Evolutionary conservation across 192 early-diverging fungal genomes (phyloP).

Genomic region (Coemansia sp.): DNA sequence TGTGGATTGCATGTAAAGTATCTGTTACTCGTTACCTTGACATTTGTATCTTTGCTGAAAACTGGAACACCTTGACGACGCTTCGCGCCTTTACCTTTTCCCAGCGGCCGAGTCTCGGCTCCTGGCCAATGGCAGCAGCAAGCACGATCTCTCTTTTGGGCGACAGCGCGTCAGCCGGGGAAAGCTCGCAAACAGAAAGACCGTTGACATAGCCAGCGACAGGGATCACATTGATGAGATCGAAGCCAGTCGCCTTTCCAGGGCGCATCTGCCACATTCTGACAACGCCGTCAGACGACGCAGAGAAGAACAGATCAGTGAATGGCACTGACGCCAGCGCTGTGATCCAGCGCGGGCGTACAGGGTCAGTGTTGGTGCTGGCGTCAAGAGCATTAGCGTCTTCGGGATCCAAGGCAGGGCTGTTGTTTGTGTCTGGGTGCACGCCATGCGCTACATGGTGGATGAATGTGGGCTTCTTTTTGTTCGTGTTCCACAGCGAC

Average conservation of each 20-base stretch:
- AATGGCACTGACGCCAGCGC: slow-evolving; percentile 77
- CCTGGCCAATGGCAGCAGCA: slow-evolving; percentile 79
- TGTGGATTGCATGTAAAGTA: background rate
- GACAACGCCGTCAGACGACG: slow-evolving; percentile 83
- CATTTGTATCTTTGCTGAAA: slow-evolving; percentile 28
- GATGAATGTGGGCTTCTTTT: slow-evolving; percentile 91
- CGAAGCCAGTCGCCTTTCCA: slow-evolving; percentile 61
- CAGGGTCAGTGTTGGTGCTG: background rate
- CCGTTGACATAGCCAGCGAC: slow-evolving; percentile 64
- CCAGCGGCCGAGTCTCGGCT: slow-evolving; percentile 91
- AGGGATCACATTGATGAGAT: slow-evolving; percentile 56
- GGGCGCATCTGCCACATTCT: slow-evolving; percentile 82
- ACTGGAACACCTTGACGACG: slow-evolving; percentile 65
- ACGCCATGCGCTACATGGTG: slow-evolving; percentile 73
- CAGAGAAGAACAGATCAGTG: slow-evolving; percentile 89
- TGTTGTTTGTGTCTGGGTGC: slow-evolving; percentile 22
- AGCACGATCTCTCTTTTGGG: slow-evolving; percentile 48
- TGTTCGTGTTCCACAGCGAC: slow-evolving; percentile 87
- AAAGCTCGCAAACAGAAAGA: slow-evolving; percentile 34
- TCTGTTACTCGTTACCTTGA: background rate
- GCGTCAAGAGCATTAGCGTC: background rate
- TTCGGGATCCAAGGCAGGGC: background rate
- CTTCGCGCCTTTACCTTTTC: slow-evolving; percentile 78
- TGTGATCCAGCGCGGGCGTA: slow-evolving; percentile 79
- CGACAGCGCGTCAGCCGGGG: slow-evolving; percentile 9